Percentiles rank a stretch among this genome's conserved stretches.
Conservation (phyloP, 306 rosid genomes). For the Dryas alaskensis region DNA sequence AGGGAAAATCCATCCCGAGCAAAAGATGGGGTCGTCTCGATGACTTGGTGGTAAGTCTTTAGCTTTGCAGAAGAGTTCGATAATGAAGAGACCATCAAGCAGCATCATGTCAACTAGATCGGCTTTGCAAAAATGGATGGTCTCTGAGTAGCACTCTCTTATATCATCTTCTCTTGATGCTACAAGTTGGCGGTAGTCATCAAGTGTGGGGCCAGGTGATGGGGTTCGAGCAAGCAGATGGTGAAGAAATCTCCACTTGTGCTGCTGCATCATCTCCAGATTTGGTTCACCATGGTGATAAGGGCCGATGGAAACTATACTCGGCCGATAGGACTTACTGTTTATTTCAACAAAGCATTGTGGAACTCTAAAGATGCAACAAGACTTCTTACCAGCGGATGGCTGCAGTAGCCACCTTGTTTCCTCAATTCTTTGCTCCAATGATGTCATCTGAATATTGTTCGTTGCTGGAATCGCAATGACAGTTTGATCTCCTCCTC, state of each 20-base stretch:
- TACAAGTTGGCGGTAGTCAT: conserved; percentile 8
- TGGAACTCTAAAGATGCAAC: conserved; percentile 54
- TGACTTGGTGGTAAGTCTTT: conserved; percentile 15
- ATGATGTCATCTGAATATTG: background rate
- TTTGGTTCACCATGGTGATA: conserved; percentile 35
- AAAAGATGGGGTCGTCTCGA: conserved; percentile 36
- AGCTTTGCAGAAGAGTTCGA: conserved; percentile 44
- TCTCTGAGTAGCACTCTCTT: conserved; percentile 50
- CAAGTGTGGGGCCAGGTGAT: background rate
- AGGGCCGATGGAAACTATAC: conserved; percentile 62
- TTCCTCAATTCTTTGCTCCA: background rate
- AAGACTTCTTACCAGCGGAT: background rate
- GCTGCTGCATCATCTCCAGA: conserved; percentile 50
- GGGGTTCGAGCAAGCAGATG: conserved; percentile 34
- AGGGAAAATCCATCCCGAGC: conserved; percentile 10
- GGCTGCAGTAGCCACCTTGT: background rate
- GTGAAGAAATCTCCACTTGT: conserved; percentile 45
- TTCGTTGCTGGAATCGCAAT: background rate
- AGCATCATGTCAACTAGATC: conserved; percentile 49
- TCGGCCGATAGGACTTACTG: conserved; percentile 48
- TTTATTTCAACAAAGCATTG: conserved; percentile 33
- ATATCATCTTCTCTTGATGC: conserved; percentile 30
- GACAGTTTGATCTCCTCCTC: no score
- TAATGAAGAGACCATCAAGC: conserved; percentile 59
- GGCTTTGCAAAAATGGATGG: background rate